Percentiles rank a stretch among this genome's conserved stretches.
Conservation (phyloP, 306 rosid species). For the Dryas octopetala region DNA sequence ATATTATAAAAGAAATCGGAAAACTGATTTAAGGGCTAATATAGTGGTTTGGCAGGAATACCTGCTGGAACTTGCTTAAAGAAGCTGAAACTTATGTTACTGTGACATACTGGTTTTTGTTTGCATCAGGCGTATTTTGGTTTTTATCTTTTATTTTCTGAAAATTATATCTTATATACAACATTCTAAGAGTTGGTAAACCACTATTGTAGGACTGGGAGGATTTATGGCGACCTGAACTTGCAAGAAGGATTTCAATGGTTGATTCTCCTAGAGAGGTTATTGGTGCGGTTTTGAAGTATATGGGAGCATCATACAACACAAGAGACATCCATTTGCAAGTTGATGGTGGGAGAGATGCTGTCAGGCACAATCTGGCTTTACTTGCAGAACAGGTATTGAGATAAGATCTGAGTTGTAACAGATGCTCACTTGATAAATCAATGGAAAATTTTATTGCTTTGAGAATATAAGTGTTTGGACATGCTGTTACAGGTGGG, state of each 20-base stretch:
- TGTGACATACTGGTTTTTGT: background rate
- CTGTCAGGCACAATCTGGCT: slow-evolving; percentile 58
- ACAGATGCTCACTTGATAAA: background rate
- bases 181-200: slow-evolving; percentile 24
- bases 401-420: slow-evolving; percentile 7
- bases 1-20: background rate
- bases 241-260: slow-evolving; percentile 84
- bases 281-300: slow-evolving; percentile 86
- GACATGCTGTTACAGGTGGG: too few relatives aligned
- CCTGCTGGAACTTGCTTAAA: background rate
- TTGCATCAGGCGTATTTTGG: background rate
- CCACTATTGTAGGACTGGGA: slow-evolving; percentile 78
- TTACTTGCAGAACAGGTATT: slow-evolving; percentile 78
- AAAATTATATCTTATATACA: background rate
- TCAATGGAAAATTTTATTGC: background rate
- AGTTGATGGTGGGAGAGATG: slow-evolving; percentile 72
- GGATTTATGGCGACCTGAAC: slow-evolving; percentile 95
- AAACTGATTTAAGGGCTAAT: background rate
- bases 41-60: background rate
- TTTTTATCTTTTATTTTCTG: background rate
- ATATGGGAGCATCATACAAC: slow-evolving; percentile 92
- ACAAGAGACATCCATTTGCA: slow-evolving; percentile 47
- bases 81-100: background rate
- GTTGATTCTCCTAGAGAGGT: slow-evolving; percentile 93
- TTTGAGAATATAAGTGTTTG: too few relatives aligned